Evolutionary conservation across 495 filamentous ascomycete species (phyloP).

Genomic region (Echria macrotheca): DNA sequence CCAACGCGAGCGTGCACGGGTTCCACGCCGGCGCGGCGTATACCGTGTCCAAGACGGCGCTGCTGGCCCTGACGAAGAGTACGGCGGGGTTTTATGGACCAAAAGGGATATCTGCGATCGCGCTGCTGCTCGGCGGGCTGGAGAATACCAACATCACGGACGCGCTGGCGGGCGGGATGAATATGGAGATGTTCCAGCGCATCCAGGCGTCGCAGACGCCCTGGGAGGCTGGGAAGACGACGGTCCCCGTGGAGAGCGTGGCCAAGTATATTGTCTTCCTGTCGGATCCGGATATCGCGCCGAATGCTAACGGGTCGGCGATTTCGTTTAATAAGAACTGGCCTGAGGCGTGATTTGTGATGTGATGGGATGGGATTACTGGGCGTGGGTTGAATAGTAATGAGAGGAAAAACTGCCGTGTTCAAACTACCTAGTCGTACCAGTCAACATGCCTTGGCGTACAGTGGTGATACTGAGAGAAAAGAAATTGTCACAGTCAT

Average conservation of each 20-base stretch:
- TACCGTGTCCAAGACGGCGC: constrained; percentile 48
- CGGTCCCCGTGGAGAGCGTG: constrained; percentile 26
- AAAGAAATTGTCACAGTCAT: too few species aligned
- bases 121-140: constrained; percentile 54
- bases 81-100: constrained; percentile 54
- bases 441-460: too few species aligned
- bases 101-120: constrained; percentile 54
- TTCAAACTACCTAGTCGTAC: too few species aligned
- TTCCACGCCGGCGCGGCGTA: constrained; percentile 48
- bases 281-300: constrained; percentile 32
- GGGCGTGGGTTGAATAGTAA: background rate
- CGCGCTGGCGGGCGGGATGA: constrained; percentile 39
- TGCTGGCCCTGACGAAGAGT: constrained; percentile 58
- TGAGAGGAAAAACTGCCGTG: too few species aligned
- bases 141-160: constrained; percentile 50
- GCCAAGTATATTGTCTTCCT: constrained; percentile 40
- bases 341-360: constrained; percentile 26
- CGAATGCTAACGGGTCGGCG: constrained; percentile 32
- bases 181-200: constrained; percentile 38
- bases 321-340: constrained; percentile 36
- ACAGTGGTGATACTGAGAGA: too few species aligned
- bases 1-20: constrained; percentile 28
- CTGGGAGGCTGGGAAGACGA: constrained; percentile 15
- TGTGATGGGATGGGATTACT: background rate
- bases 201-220: constrained; percentile 21